phyloP scores from a whole-genome alignment of 1,284 basidiomycete species.

The Mycosarcoma mackinlayi region DNA sequence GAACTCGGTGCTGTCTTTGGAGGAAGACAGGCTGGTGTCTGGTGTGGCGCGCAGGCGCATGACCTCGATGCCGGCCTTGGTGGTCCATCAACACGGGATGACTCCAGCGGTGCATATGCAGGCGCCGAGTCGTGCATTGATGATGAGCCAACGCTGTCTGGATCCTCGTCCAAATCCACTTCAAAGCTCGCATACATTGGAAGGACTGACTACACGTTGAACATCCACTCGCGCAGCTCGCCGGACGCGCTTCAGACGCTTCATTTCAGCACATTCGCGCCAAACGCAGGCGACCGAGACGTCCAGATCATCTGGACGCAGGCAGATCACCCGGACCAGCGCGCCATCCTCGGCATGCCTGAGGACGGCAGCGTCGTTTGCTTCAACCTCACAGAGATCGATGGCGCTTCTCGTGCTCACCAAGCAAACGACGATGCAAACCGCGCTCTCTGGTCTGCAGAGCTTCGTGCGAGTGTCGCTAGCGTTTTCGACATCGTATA shows the following conservation, averaged over 20 bases:
- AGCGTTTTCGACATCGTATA: slow-evolving; percentile 61
- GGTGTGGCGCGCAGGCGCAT: slow-evolving; percentile 41
- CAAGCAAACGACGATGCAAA: slow-evolving; percentile 8
- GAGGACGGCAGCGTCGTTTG: slow-evolving; percentile 63
- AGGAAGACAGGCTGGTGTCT: slow-evolving; percentile 49
- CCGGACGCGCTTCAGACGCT: slow-evolving; percentile 62
- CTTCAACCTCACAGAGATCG: slow-evolving; percentile 53
- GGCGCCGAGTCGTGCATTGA: slow-evolving; percentile 45
- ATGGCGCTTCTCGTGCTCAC: slow-evolving; percentile 8
- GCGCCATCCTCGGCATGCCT: slow-evolving; percentile 58
- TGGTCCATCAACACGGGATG: neutral
- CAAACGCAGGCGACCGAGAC: slow-evolving; percentile 64
- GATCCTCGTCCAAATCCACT: slow-evolving; percentile 37
- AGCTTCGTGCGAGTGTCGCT: slow-evolving; percentile 50
- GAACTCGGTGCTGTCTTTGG: slow-evolving; percentile 81
- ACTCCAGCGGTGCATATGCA: neutral
- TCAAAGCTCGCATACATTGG: slow-evolving; percentile 57
- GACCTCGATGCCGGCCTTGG: slow-evolving; percentile 14
- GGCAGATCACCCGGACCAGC: slow-evolving; percentile 47
- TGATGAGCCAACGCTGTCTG: slow-evolving; percentile 37
- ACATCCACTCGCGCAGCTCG: slow-evolving; percentile 58
- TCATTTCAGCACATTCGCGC: slow-evolving; percentile 63
- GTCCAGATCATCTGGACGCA: slow-evolving; percentile 57
- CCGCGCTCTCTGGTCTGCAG: slow-evolving; percentile 45
- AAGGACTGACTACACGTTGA: slow-evolving; percentile 66